A percentile compares a stretch with the other conserved stretches of the same genome.
Evolutionary conservation across 306 rosid species (phyloP).

Genomic region (Psophocarpus tetragonolobus): DNA sequence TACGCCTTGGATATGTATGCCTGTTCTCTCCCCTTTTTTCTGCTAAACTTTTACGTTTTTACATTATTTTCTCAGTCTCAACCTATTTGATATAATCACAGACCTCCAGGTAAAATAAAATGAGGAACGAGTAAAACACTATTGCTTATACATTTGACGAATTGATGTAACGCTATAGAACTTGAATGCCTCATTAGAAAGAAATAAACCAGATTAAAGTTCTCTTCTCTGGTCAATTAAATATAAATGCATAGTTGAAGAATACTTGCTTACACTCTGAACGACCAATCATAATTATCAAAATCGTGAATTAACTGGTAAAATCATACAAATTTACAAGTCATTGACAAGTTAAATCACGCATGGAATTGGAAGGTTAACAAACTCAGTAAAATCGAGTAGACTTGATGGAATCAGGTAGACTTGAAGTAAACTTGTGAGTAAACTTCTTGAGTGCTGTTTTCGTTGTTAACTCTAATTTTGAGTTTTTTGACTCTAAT

Average conservation of each 20-base stretch:
- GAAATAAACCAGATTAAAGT: neutral
- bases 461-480: too few species aligned
- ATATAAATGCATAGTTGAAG: neutral
- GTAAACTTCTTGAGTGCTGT: too few species aligned
- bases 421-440: too few species aligned
- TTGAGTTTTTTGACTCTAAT: too few species aligned
- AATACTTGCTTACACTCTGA: constrained; percentile 4
- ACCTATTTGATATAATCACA: neutral
- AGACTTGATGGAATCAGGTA: too few species aligned
- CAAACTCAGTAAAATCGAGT: too few species aligned
- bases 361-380: too few species aligned
- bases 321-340: too few species aligned
- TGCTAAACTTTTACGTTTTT: constrained; percentile 7
- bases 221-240: neutral
- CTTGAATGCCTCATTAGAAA: neutral
- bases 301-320: too few species aligned
- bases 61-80: neutral
- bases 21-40: neutral
- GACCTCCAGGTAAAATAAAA: constrained; percentile 11
- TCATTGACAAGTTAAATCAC: too few species aligned
- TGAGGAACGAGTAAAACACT: neutral
- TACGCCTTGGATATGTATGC: constrained; percentile 84
- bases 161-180: neutral
- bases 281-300: too few species aligned
- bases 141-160: neutral